These are phyloP conservation scores for Daedalea quercina DNA, from an alignment of 768 basidiomycete species.

Conservation along the genomic window DNA sequence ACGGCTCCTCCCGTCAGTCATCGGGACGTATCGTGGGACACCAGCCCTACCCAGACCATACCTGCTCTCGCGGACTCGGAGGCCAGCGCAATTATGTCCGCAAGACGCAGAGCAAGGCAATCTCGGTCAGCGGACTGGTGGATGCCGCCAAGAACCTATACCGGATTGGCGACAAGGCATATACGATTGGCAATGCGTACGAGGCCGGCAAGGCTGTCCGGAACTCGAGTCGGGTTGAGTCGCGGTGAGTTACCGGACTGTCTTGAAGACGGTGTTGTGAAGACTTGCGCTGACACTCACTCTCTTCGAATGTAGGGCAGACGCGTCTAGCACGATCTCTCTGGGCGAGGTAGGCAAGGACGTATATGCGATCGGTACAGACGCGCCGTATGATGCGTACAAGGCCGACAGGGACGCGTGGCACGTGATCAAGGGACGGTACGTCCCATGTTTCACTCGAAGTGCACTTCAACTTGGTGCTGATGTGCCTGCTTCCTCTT, in stretches of 20 bases:
- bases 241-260: neutral
- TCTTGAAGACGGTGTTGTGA: neutral
- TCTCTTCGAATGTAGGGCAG: neutral
- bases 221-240: too few relatives aligned
- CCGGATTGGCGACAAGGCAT: too few relatives aligned
- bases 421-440: neutral
- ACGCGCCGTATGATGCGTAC: neutral
- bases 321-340: neutral
- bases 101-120: too few relatives aligned
- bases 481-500: neutral
- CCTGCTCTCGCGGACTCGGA: too few relatives aligned
- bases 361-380: neutral
- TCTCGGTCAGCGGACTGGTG: too few relatives aligned
- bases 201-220: too few relatives aligned
- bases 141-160: too few relatives aligned
- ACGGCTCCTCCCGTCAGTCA: too few relatives aligned
- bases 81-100: too few relatives aligned
- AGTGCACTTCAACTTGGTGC: neutral
- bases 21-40: too few relatives aligned
- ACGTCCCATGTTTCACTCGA: neutral
- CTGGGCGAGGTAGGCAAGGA: neutral
- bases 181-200: too few relatives aligned
- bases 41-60: too few relatives aligned
- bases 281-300: neutral
- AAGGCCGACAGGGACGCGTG: neutral